Base-by-base conservation (phyloP, 73 alveolate species). In the Paramecium biaurelia region DNA sequence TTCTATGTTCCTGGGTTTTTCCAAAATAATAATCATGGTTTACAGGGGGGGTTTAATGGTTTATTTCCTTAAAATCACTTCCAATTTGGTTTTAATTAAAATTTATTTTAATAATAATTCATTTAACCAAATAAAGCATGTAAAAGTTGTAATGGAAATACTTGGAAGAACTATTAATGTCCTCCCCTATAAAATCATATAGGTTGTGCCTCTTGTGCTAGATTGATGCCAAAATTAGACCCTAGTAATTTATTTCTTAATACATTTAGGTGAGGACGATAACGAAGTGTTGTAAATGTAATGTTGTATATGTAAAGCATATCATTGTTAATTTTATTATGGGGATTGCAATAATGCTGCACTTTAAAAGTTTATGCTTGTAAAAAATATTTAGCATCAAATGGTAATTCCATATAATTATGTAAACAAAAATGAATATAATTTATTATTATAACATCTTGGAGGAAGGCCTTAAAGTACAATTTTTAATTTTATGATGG, bases 231-330 rank as follows among this genome's bases (percentile, higher is more conserved):
- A 3, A 74, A 35, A 74, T 21, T 35, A 74, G 58, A 74, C 0
- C 58, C 47, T 11, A 74, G 87, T 74, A 32, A 32, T 14, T n/a
- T 5, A 4, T 26, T 67, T 30, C 2, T 21, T 26, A 12, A 67
- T 30, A 5, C 4, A 12, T 30, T 1, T 53, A 67, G 84, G 24
- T 26, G 84, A 67, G 9, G 84, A 24, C 3, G 84, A 74, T 11
- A 74, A 74, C 35, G 87, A 32, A 38, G 34, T 30, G n/a, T 38
- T 32, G 38, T 12, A 74, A 37, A 32, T 74, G 67, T 74, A 30
- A 30, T 74, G 87, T 74, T 74, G 59, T 32, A 74, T 74, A 30
- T 74, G 87, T 38, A 74, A 74, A 74, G 34, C 57, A 35, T 74
- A 74, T 37, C n/a, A 35, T 74, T 74, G 87, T 43, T 0, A 9